Evolutionary conservation across 1,284 basidiomycete species (phyloP).

Genomic region (Trametes pubescens): DNA sequence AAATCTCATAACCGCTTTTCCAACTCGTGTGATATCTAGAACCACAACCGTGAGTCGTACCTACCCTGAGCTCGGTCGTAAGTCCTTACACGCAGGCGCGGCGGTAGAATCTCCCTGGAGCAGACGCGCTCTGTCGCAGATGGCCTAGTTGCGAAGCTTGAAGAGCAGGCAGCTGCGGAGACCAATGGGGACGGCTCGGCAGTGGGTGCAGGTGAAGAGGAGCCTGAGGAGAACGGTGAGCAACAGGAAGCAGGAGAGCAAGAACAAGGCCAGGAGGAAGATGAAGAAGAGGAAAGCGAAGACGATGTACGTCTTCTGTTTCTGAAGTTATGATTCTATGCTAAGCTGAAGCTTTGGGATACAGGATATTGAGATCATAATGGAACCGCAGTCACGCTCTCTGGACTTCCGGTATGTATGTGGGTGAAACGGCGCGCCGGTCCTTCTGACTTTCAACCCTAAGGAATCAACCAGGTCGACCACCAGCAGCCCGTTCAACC

Average conservation of each 20-base stretch:
- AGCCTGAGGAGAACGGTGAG: conserved; percentile 31
- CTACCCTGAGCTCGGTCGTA: conserved; percentile 19
- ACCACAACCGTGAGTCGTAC: conserved; percentile 60
- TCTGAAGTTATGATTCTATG: not conserved
- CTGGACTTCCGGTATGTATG: conserved; percentile 72
- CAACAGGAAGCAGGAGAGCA: conserved; percentile 37
- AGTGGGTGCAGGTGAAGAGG: conserved; percentile 52
- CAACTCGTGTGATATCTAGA: conserved; percentile 51
- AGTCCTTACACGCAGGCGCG: conserved; percentile 24
- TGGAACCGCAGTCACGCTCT: conserved; percentile 73
- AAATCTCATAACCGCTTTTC: conserved; percentile 26
- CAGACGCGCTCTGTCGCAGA: conserved; percentile 49
- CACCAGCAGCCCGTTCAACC: conserved; percentile 38
- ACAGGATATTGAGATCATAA: conserved; percentile 83
- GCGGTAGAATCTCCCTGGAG: conserved; percentile 55
- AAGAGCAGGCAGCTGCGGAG: conserved; percentile 48
- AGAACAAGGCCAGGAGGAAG: not conserved
- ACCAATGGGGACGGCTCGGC: conserved; percentile 37
- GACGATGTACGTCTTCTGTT: conserved; percentile 45
- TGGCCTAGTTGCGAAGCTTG: conserved; percentile 55
- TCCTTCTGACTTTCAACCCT: not conserved
- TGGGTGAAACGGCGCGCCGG: no score
- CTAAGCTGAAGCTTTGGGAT: conserved; percentile 12
- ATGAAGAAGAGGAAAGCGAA: conserved; percentile 49
- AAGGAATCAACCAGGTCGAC: conserved; percentile 29